These are phyloP conservation scores for Porodaedalea pini DNA, from an alignment of 1,284 basidiomycete species.

Conservation along the genomic window DNA sequence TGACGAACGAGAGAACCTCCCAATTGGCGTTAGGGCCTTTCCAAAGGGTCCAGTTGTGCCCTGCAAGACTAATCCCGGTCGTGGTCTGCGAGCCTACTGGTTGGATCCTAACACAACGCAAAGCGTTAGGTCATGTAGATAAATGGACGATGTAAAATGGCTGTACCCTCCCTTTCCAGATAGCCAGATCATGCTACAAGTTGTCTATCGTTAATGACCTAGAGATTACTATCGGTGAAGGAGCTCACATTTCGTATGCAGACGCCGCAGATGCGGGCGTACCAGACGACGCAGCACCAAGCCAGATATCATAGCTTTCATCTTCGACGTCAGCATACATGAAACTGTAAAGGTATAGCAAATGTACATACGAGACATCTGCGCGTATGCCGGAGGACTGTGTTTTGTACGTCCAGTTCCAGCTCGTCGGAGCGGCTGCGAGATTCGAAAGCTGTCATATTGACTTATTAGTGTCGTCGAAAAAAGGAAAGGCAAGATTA, in stretches of 20 bases:
- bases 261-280: conserved; percentile 45
- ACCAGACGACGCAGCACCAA: conserved; percentile 42
- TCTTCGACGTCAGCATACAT: not conserved
- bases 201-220: not conserved
- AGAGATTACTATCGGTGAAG: not conserved
- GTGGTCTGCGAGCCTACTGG: conserved; percentile 51
- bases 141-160: not conserved
- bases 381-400: conserved; percentile 47
- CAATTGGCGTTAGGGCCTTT: conserved; percentile 52
- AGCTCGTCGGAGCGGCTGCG: conserved; percentile 44
- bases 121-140: not conserved
- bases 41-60: conserved; percentile 57
- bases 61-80: conserved; percentile 41
- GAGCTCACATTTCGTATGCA: conserved; percentile 50
- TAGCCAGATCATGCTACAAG: conserved; percentile 56
- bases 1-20: conserved; percentile 56
- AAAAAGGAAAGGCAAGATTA: too few relatives aligned
- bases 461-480: too few relatives aligned
- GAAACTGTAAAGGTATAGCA: not conserved
- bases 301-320: conserved; percentile 54
- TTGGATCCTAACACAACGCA: conserved; percentile 38
- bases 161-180: conserved; percentile 53
- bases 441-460: conserved; percentile 38
- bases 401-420: conserved; percentile 48
- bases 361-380: conserved; percentile 47